Percentiles rank a stretch among this genome's conserved stretches.
phyloP scores from a whole-genome alignment of 495 filamentous ascomycete species.

The Hamigera avellanea region DNA sequence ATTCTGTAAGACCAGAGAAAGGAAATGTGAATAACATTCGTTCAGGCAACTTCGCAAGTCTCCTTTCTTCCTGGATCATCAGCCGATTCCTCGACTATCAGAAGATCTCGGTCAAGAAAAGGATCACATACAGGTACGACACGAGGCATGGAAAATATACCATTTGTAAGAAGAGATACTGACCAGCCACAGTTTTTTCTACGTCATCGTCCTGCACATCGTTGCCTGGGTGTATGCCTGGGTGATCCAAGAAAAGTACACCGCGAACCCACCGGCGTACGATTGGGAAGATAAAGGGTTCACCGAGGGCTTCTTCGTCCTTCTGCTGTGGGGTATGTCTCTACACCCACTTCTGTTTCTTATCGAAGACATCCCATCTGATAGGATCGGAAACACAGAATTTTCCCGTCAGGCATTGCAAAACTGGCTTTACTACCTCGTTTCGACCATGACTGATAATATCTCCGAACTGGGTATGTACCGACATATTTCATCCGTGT shows the following conservation, averaged over 20 bases:
- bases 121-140: conserved; percentile 24
- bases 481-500: conserved; percentile 4
- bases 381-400: conserved; percentile 11
- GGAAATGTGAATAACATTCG: not conserved
- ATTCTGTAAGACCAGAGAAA: not conserved
- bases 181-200: conserved; percentile 21
- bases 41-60: conserved; percentile 19
- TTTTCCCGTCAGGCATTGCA: conserved; percentile 35
- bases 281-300: conserved; percentile 35
- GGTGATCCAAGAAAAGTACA: conserved; percentile 39
- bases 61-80: conserved; percentile 26
- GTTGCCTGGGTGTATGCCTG: conserved; percentile 35
- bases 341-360: not conserved
- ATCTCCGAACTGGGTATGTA: conserved; percentile 43
- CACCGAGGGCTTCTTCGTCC: conserved; percentile 31
- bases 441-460: conserved; percentile 42
- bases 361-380: no score
- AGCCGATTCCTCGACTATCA: conserved; percentile 32
- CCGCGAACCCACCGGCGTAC: conserved; percentile 24
- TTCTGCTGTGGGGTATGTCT: conserved; percentile 30
- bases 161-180: no score
- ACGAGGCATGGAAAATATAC: no score
- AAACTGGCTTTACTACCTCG: conserved; percentile 47
- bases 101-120: conserved; percentile 20
- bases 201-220: conserved; percentile 28